A percentile compares a stretch with the other conserved stretches of the same genome.
These are phyloP conservation scores for Piromyces sp. DNA, from an alignment of 192 early-diverging fungal species.

Conservation along the genomic window DNA sequence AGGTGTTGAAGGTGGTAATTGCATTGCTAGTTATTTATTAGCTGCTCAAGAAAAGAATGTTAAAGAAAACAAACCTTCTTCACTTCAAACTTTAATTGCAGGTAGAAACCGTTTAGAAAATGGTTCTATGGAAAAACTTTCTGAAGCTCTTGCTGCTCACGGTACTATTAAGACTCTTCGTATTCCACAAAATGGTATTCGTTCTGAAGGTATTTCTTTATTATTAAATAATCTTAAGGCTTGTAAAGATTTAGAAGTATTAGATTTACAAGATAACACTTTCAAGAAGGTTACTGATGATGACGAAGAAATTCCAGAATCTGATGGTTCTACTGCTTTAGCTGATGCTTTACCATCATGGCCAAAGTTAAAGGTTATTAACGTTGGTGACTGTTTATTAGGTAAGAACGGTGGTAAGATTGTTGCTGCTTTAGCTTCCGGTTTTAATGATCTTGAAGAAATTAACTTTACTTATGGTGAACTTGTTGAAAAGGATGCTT, in stretches of 20 bases:
- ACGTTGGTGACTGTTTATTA: slow-evolving; percentile 82
- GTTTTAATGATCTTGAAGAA: slow-evolving; percentile 31
- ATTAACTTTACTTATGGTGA: slow-evolving; percentile 78
- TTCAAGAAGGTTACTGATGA: slow-evolving; percentile 40
- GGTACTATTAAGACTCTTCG: slow-evolving; percentile 60
- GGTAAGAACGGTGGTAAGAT: slow-evolving; percentile 54
- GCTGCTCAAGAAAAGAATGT: slow-evolving; percentile 54
- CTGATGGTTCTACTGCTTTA: slow-evolving; percentile 52
- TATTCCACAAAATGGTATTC: slow-evolving; percentile 95
- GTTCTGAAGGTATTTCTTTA: slow-evolving; percentile 75
- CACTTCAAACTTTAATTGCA: slow-evolving; percentile 63
- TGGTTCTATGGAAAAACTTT: slow-evolving; percentile 51
- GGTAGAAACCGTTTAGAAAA: slow-evolving; percentile 91
- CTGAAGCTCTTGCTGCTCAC: slow-evolving; percentile 62
- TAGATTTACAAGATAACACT: slow-evolving; percentile 96
- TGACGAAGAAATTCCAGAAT: not conserved
- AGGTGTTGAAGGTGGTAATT: slow-evolving; percentile 66
- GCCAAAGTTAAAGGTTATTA: slow-evolving; percentile 57
- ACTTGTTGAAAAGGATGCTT: slow-evolving; percentile 54
- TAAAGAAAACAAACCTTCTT: slow-evolving; percentile 35
- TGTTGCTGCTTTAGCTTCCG: slow-evolving; percentile 40
- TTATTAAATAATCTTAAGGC: slow-evolving; percentile 42
- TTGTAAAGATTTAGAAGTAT: slow-evolving; percentile 44
- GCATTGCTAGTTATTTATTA: slow-evolving; percentile 68
- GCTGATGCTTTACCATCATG: slow-evolving; percentile 58